A percentile compares a stretch with the other conserved stretches of the same genome.
These are phyloP conservation scores for Naganishia antarctica DNA, from an alignment of 768 basidiomycete genomes.

Conservation along the genomic window DNA sequence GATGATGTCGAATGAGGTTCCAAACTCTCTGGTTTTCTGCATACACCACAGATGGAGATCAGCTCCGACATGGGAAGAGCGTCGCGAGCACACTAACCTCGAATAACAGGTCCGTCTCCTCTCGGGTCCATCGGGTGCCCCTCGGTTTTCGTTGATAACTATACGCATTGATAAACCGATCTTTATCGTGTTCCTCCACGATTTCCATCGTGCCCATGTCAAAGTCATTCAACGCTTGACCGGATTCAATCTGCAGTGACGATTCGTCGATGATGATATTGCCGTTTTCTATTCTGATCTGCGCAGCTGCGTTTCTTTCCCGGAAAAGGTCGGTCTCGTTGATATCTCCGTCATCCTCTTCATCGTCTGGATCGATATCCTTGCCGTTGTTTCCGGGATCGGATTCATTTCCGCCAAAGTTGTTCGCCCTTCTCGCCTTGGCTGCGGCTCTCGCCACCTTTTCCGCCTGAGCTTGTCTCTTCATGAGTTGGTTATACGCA, in stretches of 20 bases:
- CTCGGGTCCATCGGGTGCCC: conserved; percentile 21
- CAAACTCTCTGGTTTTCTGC: conserved; percentile 26
- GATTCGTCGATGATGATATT: not conserved
- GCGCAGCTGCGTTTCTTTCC: not conserved
- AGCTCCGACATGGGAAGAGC: not conserved
- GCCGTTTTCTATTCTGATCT: not conserved
- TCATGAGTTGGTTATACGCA: not conserved
- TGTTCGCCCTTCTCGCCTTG: not conserved
- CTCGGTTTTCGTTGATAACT: conserved; percentile 22
- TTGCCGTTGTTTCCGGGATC: not conserved
- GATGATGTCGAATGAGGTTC: conserved; percentile 24
- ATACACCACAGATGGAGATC: not conserved
- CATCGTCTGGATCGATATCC: not conserved
- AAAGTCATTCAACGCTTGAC: conserved; percentile 17
- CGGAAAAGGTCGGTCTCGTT: not conserved
- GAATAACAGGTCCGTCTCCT: conserved; percentile 22
- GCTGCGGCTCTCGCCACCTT: conserved; percentile 1
- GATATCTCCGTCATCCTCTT: conserved; percentile 7
- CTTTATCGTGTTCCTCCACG: conserved; percentile 7
- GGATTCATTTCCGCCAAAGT: not conserved
- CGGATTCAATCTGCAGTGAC: conserved; percentile 11
- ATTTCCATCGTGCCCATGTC: conserved; percentile 16
- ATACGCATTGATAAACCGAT: conserved; percentile 22
- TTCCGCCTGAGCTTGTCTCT: not conserved
- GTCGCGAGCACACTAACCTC: not conserved